Percentiles rank a stretch among this genome's conserved stretches.
These are phyloP conservation scores for Prunus campanulata DNA, from an alignment of 306 rosid genomes.

Conservation along the genomic window DNA sequence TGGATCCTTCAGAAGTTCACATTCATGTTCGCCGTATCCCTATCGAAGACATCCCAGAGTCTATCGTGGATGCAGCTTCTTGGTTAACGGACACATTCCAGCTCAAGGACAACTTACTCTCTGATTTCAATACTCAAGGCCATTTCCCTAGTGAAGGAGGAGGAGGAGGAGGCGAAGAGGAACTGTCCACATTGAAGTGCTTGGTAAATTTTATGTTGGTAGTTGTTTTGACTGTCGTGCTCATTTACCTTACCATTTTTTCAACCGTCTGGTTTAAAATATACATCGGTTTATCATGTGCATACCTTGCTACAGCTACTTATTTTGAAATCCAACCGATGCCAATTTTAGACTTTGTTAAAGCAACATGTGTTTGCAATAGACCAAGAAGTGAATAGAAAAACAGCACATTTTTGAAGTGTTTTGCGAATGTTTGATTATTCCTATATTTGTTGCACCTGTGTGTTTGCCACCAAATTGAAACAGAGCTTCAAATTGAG, in stretches of 20 bases:
- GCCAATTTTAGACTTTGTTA: conserved; percentile 48
- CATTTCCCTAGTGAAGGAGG: conserved; percentile 56
- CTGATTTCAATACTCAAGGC: conserved; percentile 55
- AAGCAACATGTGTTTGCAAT: conserved; percentile 42
- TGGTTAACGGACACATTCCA: conserved; percentile 70
- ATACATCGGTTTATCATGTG: conserved; percentile 70
- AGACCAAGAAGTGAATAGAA: conserved; percentile 22
- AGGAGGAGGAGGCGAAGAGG: conserved; percentile 34
- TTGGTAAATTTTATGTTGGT: conserved; percentile 41
- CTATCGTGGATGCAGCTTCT: conserved; percentile 53
- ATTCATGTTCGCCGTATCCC: conserved; percentile 69
- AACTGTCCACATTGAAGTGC: conserved; percentile 58
- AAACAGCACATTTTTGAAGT: not conserved
- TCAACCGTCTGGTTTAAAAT: conserved; percentile 69
- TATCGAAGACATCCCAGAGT: conserved; percentile 51
- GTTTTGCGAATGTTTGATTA: not conserved
- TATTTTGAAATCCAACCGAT: conserved; percentile 43
- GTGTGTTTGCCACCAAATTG: not conserved
- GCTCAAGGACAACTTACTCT: conserved; percentile 52
- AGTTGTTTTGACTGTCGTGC: conserved; percentile 47
- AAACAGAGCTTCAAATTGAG: not conserved
- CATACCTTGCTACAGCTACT: conserved; percentile 74
- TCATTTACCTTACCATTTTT: conserved; percentile 58
- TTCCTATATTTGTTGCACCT: not conserved
- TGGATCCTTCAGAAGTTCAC: conserved; percentile 95